A percentile compares a stretch with the other conserved stretches of the same genome.
Conservation (phyloP, 306 rosid species). For the Citrullus amarus region DNA sequence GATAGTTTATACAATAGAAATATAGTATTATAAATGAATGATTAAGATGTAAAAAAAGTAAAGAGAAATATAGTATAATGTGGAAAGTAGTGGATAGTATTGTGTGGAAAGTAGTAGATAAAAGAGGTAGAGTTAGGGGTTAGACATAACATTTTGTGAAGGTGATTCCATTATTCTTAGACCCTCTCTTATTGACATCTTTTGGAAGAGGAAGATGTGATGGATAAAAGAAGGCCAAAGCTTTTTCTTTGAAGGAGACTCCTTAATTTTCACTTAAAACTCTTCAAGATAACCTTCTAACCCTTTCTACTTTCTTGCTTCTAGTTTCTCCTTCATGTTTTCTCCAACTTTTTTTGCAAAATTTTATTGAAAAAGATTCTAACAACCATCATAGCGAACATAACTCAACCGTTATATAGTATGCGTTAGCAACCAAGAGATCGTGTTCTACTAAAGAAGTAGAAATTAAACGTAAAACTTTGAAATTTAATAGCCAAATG, state of each 20-base stretch:
- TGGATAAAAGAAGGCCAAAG: neutral
- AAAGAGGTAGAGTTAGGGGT: neutral
- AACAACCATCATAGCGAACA: too few relatives aligned
- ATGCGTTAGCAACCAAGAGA: too few relatives aligned
- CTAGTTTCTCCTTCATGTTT: neutral
- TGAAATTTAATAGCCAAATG: too few relatives aligned
- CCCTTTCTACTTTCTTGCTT: neutral
- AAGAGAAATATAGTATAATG: neutral
- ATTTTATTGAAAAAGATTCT: too few relatives aligned
- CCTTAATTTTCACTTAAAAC: neutral
- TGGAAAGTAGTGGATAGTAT: neutral
- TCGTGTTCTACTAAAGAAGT: too few relatives aligned
- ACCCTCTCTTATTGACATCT: neutral
- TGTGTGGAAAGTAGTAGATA: neutral
- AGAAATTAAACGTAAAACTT: too few relatives aligned
- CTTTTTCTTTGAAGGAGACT: neutral
- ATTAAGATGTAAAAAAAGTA: neutral
- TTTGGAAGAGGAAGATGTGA: neutral
- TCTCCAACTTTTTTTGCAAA: too few relatives aligned
- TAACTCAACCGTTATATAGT: too few relatives aligned
- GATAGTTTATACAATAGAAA: neutral
- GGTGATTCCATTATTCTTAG: neutral
- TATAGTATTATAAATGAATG: neutral
- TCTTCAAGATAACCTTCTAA: neutral
- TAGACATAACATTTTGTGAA: neutral